These are phyloP conservation scores for Pythium chondricola DNA, from an alignment of 352 stramenopile species.

Conservation along the genomic window DNA sequence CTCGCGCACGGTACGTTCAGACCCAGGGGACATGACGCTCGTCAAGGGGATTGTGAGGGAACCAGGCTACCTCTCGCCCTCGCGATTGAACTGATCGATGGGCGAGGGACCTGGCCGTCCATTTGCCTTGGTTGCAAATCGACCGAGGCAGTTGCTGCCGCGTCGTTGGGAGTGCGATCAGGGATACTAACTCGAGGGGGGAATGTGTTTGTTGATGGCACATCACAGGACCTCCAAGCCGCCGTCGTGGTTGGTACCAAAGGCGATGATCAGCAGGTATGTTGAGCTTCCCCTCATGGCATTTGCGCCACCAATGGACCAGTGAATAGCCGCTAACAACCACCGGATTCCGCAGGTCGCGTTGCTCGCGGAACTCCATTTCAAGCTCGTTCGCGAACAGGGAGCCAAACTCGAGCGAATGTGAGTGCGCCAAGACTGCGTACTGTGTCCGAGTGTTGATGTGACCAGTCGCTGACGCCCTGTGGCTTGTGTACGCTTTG, in stretches of 20 bases:
- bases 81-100: slow-evolving; percentile 13
- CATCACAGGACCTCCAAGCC: slow-evolving; percentile 54
- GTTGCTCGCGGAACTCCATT: slow-evolving; percentile 75
- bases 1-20: slow-evolving; percentile 58
- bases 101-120: slow-evolving; percentile 1
- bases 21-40: not conserved
- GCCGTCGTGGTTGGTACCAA: slow-evolving; percentile 41
- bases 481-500: not conserved
- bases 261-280: slow-evolving; percentile 40
- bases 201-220: slow-evolving; percentile 6
- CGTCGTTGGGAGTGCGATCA: not conserved
- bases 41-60: slow-evolving; percentile 7
- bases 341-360: no score
- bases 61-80: slow-evolving; percentile 8
- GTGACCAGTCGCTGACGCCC: slow-evolving; percentile 3
- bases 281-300: slow-evolving; percentile 3
- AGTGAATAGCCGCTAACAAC: no score
- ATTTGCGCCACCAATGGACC: no score
- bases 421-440: slow-evolving; percentile 27
- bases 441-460: no score
- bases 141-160: not conserved
- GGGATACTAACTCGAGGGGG: slow-evolving; percentile 8
- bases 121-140: not conserved
- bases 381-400: slow-evolving; percentile 72
- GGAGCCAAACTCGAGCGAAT: slow-evolving; percentile 78